Conservation (phyloP, 768 basidiomycete genomes). For the Mycena kentingensis region DNA sequence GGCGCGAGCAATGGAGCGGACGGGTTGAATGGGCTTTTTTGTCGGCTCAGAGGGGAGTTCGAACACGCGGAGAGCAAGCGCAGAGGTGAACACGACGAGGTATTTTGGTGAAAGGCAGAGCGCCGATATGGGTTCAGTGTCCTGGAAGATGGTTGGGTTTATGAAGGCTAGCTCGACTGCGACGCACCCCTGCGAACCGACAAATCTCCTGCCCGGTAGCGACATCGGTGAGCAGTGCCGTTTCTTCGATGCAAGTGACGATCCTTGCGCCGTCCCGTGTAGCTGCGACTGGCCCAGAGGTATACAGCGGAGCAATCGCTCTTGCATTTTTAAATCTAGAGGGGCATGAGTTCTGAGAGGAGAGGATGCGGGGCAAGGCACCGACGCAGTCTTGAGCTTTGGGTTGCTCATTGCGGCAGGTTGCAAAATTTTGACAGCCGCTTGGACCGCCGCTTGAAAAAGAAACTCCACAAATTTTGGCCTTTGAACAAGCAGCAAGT, state of each 20-base stretch:
- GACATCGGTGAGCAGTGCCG: slow-evolving; percentile 83
- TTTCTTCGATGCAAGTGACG: slow-evolving; percentile 85
- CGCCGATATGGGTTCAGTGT: slow-evolving; percentile 80
- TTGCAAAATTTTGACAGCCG: slow-evolving; percentile 21
- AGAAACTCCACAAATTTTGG: background rate
- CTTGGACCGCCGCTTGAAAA: too few relatives aligned
- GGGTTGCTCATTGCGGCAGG: slow-evolving; percentile 29
- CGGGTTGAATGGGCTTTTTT: slow-evolving; percentile 60
- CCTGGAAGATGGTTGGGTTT: slow-evolving; percentile 49
- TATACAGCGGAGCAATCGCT: slow-evolving; percentile 80
- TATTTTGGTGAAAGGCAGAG: slow-evolving; percentile 78
- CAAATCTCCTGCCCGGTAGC: slow-evolving; percentile 72
- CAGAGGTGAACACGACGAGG: slow-evolving; percentile 79
- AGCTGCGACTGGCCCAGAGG: slow-evolving; percentile 81
- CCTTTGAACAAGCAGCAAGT: too few relatives aligned
- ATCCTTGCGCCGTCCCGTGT: slow-evolving; percentile 78
- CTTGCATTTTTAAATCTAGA: slow-evolving; percentile 75
- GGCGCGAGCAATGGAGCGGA: slow-evolving; percentile 76
- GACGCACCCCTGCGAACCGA: slow-evolving; percentile 77
- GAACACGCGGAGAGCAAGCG: slow-evolving; percentile 81
- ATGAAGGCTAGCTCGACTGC: background rate
- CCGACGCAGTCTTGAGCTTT: slow-evolving; percentile 67
- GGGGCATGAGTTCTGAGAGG: slow-evolving; percentile 11
- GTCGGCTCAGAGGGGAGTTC: slow-evolving; percentile 62
- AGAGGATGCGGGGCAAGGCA: slow-evolving; percentile 12